These are phyloP conservation scores for Pichia manshurica DNA, from an alignment of 805 yeast species.

Conservation along the genomic window DNA sequence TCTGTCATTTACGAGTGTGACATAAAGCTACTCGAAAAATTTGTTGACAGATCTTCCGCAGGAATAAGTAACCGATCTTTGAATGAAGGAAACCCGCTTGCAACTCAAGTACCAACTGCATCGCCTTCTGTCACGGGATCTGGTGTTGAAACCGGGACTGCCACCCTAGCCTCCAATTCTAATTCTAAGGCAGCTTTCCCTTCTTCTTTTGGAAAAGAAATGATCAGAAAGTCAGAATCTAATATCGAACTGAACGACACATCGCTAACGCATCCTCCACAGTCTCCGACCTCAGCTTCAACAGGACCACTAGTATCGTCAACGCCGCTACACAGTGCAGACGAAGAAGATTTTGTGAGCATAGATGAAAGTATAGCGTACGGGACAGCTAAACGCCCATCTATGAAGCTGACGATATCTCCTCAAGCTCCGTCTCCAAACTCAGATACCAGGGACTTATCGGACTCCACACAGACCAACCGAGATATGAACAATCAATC, in stretches of 20 bases:
- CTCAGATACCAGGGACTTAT: too few relatives aligned
- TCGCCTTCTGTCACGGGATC: too few relatives aligned
- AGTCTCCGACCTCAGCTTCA: background rate
- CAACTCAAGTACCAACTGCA: too few relatives aligned
- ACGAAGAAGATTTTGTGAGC: background rate
- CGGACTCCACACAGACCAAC: background rate
- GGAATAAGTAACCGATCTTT: too few relatives aligned
- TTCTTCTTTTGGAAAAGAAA: background rate
- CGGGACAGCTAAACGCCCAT: too few relatives aligned
- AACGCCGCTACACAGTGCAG: slow-evolving; percentile 3
- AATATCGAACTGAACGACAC: slow-evolving; percentile 13
- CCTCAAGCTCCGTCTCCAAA: too few relatives aligned
- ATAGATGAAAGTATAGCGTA: background rate
- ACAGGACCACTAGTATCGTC: slow-evolving; percentile 4
- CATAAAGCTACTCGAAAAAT: slow-evolving; percentile 22
- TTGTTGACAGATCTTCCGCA: slow-evolving; percentile 20
- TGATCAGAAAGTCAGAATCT: slow-evolving; percentile 7
- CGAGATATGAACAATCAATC: background rate
- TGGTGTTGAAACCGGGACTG: too few relatives aligned
- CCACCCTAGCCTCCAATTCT: too few relatives aligned
- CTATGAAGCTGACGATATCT: too few relatives aligned
- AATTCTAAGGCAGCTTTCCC: background rate
- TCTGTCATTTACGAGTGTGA: slow-evolving; percentile 35
- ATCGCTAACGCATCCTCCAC: background rate
- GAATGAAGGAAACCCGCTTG: too few relatives aligned